Evolutionary conservation across 257 asterid genomes (phyloP).

Genomic region (Solanum sejunctum): DNA sequence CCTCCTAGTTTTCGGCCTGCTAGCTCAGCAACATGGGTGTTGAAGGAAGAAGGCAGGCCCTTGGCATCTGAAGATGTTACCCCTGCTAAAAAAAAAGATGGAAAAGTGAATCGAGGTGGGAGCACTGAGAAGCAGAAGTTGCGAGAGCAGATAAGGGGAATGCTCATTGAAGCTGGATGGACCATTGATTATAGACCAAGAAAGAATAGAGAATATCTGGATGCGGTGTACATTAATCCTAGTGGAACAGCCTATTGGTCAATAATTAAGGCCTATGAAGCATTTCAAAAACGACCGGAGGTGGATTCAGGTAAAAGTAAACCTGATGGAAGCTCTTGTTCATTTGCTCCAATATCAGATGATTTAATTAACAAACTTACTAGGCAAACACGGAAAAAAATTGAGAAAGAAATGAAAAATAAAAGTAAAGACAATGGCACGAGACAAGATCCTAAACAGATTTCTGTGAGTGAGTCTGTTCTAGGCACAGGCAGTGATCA

Average conservation of each 20-base stretch:
- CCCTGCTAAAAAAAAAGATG: conserved; percentile 19
- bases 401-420: conserved; percentile 68
- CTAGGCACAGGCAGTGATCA: not conserved
- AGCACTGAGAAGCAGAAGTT: conserved; percentile 91
- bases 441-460: conserved; percentile 21
- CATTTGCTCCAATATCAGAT: conserved; percentile 61
- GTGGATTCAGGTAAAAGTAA: conserved; percentile 30
- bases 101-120: conserved; percentile 59
- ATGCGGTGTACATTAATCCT: conserved; percentile 84
- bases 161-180: conserved; percentile 82
- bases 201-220: conserved; percentile 80
- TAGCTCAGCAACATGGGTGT: conserved; percentile 41
- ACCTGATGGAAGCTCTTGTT: conserved; percentile 32
- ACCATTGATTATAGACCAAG: conserved; percentile 90
- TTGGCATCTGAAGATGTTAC: conserved; percentile 5
- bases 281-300: conserved; percentile 59
- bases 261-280: conserved; percentile 88
- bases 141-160: conserved; percentile 78
- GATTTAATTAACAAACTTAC: conserved; percentile 73
- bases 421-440: conserved; percentile 45
- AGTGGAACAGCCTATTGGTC: conserved; percentile 98
- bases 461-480: conserved; percentile 15
- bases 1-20: conserved; percentile 41
- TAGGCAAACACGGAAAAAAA: conserved; percentile 78
- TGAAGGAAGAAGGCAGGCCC: conserved; percentile 38